Evolutionary conservation across 352 stramenopile species (phyloP).

Genomic region (Phytopythium helicoides): DNA sequence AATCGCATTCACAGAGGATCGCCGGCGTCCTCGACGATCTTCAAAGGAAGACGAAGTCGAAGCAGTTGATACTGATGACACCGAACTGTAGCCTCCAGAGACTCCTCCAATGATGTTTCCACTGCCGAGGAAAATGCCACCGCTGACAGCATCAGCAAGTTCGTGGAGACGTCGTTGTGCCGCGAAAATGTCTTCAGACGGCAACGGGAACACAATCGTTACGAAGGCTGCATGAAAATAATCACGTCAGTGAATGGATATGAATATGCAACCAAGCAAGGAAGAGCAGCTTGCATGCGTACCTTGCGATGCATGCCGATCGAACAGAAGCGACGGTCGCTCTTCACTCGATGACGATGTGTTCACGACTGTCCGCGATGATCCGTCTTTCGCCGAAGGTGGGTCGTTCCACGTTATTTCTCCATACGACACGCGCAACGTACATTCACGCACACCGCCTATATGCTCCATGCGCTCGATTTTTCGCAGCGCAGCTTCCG

Average conservation of each 20-base stretch:
- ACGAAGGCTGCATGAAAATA: slow-evolving; percentile 32
- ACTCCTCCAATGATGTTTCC: neutral
- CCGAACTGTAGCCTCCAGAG: neutral
- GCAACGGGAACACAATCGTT: slow-evolving; percentile 74
- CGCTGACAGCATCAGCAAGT: slow-evolving; percentile 64
- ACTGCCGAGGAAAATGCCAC: slow-evolving; percentile 45
- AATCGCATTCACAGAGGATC: slow-evolving; percentile 17
- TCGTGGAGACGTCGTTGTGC: slow-evolving; percentile 81
- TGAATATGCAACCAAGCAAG: neutral
- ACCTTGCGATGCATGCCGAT: slow-evolving; percentile 33
- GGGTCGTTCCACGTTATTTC: slow-evolving; percentile 48
- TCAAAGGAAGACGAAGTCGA: neutral
- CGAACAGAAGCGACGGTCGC: slow-evolving; percentile 22
- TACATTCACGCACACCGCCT: slow-evolving; percentile 52
- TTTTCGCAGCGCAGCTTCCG: slow-evolving; percentile 35
- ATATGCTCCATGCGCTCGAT: slow-evolving; percentile 66
- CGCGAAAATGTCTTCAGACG: slow-evolving; percentile 82
- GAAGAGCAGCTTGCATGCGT: neutral
- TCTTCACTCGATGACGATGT: slow-evolving; percentile 17
- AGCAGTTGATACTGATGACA: neutral
- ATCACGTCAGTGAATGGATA: neutral
- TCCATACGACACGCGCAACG: slow-evolving; percentile 48
- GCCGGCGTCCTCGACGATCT: slow-evolving; percentile 1
- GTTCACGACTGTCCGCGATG: slow-evolving; percentile 7
- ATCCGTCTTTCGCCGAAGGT: slow-evolving; percentile 3